Evolutionary conservation across 2,329 filamentous ascomycete genomes (phyloP).

Genomic region (Cryphonectria nitschkei): DNA sequence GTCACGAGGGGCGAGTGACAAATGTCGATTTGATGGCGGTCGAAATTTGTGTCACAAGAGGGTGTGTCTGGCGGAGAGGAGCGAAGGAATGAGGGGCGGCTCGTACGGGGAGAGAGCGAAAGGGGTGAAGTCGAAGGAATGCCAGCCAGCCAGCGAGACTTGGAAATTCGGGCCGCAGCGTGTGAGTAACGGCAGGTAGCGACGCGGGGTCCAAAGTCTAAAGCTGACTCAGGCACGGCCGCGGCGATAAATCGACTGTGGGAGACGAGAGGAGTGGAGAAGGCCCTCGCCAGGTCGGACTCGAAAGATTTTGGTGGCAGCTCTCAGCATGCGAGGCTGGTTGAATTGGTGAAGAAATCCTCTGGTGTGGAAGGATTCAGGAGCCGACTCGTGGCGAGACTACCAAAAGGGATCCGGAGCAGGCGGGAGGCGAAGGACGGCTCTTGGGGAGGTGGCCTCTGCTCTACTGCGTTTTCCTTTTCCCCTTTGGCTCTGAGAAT

Average conservation of each 20-base stretch:
- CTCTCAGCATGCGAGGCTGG: not conserved
- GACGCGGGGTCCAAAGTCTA: conserved; percentile 29
- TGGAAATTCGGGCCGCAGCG: conserved; percentile 17
- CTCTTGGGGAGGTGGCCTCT: conserved; percentile 18
- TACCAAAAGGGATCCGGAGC: not conserved
- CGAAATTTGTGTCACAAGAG: conserved; percentile 6
- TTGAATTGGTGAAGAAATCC: conserved; percentile 1
- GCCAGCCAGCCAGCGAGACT: conserved; percentile 22
- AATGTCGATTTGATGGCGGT: not conserved
- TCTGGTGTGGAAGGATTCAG: conserved; percentile 17
- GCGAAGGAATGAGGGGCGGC: conserved; percentile 9
- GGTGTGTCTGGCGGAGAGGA: conserved; percentile 15
- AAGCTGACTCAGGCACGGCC: conserved; percentile 26
- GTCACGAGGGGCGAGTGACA: not conserved
- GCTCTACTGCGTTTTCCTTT: conserved; percentile 11
- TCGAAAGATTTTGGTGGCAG: conserved; percentile 8
- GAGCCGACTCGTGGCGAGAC: conserved; percentile 15
- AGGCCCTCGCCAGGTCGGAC: not conserved
- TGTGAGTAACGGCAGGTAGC: conserved; percentile 22
- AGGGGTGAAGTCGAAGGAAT: conserved; percentile 27
- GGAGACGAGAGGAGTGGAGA: conserved; percentile 5
- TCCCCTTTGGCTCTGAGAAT: conserved; percentile 17
- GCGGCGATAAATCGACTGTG: conserved; percentile 6
- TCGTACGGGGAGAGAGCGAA: conserved; percentile 21
- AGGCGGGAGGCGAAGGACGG: conserved; percentile 12